phyloP scores from a whole-genome alignment of 2,329 filamentous ascomycete species.

The Verticillium albo-atrum region DNA sequence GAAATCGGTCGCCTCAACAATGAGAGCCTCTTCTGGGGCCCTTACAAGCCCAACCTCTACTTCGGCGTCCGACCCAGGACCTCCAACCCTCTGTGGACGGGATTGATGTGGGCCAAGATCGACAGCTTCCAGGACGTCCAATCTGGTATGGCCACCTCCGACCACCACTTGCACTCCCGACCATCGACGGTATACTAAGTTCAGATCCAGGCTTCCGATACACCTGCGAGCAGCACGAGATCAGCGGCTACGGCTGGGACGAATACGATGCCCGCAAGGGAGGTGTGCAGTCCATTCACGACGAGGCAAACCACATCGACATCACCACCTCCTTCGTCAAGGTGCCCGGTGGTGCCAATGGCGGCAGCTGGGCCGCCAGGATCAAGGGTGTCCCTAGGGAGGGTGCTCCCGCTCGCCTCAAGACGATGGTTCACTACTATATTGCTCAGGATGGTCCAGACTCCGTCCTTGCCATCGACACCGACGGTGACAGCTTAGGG shows the following conservation, averaged over 20 bases:
- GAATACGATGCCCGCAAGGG: constrained; percentile 89
- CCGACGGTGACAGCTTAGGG: constrained; percentile 41
- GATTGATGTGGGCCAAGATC: constrained; percentile 83
- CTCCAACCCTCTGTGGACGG: constrained; percentile 75
- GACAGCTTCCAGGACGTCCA: constrained; percentile 75
- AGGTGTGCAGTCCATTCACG: constrained; percentile 85
- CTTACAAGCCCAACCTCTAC: constrained; percentile 90
- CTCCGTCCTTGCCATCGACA: constrained; percentile 54
- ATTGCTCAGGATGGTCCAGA: constrained; percentile 73
- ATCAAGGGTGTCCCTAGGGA: constrained; percentile 76
- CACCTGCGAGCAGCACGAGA: constrained; percentile 94
- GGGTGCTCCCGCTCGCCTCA: constrained; percentile 61
- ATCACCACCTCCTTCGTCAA: constrained; percentile 94
- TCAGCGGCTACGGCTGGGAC: constrained; percentile 96
- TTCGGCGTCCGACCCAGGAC: constrained; percentile 84
- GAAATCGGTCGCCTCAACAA: constrained; percentile 60
- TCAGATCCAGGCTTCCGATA: constrained; percentile 74
- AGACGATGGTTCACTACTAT: constrained; percentile 79
- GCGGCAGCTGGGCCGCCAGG: constrained; percentile 87
- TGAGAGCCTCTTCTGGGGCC: constrained; percentile 89
- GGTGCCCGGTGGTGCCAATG: constrained; percentile 76
- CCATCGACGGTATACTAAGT: too few relatives aligned
- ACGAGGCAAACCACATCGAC: constrained; percentile 82
- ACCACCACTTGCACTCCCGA: too few relatives aligned
- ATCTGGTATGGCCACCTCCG: constrained; percentile 48